These are phyloP conservation scores for Heritiera fomes DNA, from an alignment of 345 rosid genomes.

Conservation along the genomic window DNA sequence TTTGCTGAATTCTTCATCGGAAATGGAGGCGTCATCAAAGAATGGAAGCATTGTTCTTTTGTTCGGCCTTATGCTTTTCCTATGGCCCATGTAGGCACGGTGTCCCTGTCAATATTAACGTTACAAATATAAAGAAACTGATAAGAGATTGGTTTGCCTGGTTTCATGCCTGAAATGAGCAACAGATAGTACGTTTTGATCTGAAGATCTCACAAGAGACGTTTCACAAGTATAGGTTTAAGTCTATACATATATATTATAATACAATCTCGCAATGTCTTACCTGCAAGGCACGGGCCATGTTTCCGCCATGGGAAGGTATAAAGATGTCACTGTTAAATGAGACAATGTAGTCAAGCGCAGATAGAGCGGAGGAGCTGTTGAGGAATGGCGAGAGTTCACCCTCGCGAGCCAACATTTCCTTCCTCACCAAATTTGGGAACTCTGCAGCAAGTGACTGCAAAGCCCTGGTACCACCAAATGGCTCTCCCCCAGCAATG, in stretches of 20 bases:
- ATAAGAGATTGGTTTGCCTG: neutral
- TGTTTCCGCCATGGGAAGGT: slow-evolving; percentile 91
- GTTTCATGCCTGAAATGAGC: neutral
- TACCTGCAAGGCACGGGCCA: slow-evolving; percentile 76
- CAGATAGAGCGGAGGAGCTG: slow-evolving; percentile 67
- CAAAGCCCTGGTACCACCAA: slow-evolving; percentile 60
- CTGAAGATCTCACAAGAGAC: too few species aligned
- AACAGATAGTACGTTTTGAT: too few species aligned
- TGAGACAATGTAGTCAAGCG: slow-evolving; percentile 70
- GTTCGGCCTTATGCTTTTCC: slow-evolving; percentile 70
- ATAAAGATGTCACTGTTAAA: slow-evolving; percentile 69
- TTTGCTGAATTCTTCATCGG: slow-evolving; percentile 49
- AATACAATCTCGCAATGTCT: neutral
- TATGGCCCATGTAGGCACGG: slow-evolving; percentile 72
- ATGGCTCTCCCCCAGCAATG: slow-evolving; percentile 75
- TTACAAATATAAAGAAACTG: too few species aligned
- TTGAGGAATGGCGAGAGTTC: slow-evolving; percentile 60
- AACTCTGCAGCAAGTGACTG: slow-evolving; percentile 57
- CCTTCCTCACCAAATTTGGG: slow-evolving; percentile 55
- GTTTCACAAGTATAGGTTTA: too few species aligned
- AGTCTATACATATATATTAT: too few species aligned
- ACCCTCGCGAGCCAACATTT: slow-evolving; percentile 50
- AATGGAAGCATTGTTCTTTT: slow-evolving; percentile 62
- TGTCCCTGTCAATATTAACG: slow-evolving; percentile 46
- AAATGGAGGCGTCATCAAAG: slow-evolving; percentile 52